Conservation (phyloP, 805 yeast genomes). For the Starmerella potacharoeniae region DNA sequence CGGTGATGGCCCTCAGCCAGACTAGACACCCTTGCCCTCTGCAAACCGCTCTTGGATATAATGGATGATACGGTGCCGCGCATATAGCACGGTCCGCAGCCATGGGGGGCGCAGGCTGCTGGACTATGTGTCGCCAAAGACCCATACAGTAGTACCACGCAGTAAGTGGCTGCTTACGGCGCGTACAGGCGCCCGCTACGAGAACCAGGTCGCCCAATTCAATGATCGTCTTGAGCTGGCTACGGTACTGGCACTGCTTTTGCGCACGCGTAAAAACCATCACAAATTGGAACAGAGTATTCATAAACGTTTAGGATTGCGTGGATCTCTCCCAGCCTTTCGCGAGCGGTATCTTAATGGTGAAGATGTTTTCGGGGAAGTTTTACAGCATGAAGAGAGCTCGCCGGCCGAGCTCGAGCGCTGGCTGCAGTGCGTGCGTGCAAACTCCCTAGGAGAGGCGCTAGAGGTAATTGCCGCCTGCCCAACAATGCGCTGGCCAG, state of each 20-base stretch:
- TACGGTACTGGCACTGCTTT: conserved; percentile 3
- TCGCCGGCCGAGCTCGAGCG: conserved; percentile 1
- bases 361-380: neutral
- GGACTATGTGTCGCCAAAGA: conserved; percentile 11
- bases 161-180: conserved; percentile 8
- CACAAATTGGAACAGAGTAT: neutral
- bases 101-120: conserved; percentile 15
- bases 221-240: conserved; percentile 13
- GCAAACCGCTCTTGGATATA: neutral
- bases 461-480: conserved; percentile 14
- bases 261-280: neutral
- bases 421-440: conserved; percentile 12
- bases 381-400: neutral
- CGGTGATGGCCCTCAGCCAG: no score
- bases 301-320: neutral
- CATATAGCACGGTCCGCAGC: conserved; percentile 4
- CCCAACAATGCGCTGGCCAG: conserved; percentile 23
- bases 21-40: conserved; percentile 1
- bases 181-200: conserved; percentile 16
- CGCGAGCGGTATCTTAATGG: neutral
- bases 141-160: conserved; percentile 10
- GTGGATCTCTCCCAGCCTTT: neutral
- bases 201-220: neutral
- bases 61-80: conserved; percentile 5
- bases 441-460: conserved; percentile 17